Percentiles rank a stretch among this genome's conserved stretches.
Conservation (phyloP, 805 yeast species). For the Candida ovalis region DNA sequence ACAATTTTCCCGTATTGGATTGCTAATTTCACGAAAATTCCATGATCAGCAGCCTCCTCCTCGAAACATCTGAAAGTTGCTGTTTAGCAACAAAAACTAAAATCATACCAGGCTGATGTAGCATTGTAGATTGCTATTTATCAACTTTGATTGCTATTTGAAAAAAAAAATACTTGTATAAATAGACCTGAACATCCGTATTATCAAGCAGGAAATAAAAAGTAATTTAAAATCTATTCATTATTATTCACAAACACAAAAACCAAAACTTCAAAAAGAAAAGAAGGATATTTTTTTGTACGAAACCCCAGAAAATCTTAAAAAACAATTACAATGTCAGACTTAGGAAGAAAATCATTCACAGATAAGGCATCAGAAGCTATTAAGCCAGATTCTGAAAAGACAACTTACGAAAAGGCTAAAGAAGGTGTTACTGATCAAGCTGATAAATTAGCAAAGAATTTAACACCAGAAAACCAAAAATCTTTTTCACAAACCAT, state of each 20-base stretch:
- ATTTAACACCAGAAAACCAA: slow-evolving; percentile 58
- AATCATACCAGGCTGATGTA: no score
- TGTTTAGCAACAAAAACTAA: not conserved
- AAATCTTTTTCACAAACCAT: slow-evolving; percentile 69
- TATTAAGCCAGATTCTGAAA: slow-evolving; percentile 69
- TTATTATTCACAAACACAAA: no score
- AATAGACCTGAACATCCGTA: no score
- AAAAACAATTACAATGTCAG: slow-evolving; percentile 21
- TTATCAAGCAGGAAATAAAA: no score
- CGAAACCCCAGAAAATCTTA: no score
- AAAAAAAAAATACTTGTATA: no score
- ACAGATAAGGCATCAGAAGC: slow-evolving; percentile 66
- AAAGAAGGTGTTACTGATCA: slow-evolving; percentile 68
- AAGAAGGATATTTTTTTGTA: no score
- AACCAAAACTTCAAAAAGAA: no score
- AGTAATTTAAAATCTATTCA: no score
- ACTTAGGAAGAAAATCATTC: slow-evolving; percentile 65
- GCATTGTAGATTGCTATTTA: not conserved
- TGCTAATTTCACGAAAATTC: not conserved
- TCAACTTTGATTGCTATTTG: not conserved
- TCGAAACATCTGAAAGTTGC: not conserved
- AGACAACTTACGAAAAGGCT: slow-evolving; percentile 60
- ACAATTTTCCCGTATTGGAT: not conserved
- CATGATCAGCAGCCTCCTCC: no score
- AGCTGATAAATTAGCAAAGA: slow-evolving; percentile 60